These are phyloP conservation scores for Amaranthus palmeri DNA, from an alignment of 148 eudicot genomes.

Conservation along the genomic window DNA sequence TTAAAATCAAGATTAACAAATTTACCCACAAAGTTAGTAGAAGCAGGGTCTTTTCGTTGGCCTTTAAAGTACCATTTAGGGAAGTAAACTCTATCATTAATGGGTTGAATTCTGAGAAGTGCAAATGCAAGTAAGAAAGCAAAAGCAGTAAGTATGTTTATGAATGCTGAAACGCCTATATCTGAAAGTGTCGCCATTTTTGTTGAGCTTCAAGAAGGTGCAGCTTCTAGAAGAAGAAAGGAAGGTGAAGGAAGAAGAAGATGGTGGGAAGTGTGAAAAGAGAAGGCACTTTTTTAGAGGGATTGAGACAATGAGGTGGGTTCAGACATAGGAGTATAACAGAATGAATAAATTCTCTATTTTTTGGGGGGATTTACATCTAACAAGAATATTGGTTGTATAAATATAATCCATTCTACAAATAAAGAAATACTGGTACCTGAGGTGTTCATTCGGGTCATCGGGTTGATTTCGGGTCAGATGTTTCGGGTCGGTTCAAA, in stretches of 20 bases:
- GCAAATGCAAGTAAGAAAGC: constrained; percentile 90
- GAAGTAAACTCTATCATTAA: constrained; percentile 91
- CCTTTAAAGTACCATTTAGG: constrained; percentile 87
- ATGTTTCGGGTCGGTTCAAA: too few species aligned
- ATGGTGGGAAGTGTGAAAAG: constrained; percentile 16
- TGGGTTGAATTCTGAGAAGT: constrained; percentile 79
- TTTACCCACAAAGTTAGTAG: constrained; percentile 61
- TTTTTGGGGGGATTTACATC: too few species aligned
- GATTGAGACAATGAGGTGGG: neutral
- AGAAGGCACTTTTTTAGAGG: neutral
- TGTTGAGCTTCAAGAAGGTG: neutral
- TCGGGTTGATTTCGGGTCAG: too few species aligned
- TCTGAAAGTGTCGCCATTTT: constrained; percentile 77
- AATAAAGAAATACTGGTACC: too few species aligned
- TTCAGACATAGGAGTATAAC: constrained; percentile 6
- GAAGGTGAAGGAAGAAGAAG: neutral
- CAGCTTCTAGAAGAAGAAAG: constrained; percentile 11
- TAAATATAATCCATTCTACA: too few species aligned
- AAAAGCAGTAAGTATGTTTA: constrained; percentile 69
- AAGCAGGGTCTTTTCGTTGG: constrained; percentile 47
- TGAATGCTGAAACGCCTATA: constrained; percentile 86
- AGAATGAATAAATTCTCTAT: neutral
- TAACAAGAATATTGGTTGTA: too few species aligned
- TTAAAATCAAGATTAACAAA: constrained; percentile 65
- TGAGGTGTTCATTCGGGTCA: too few species aligned